These are phyloP conservation scores for Colletotrichum musicola DNA, from an alignment of 2,329 filamentous ascomycete species.

Conservation along the genomic window DNA sequence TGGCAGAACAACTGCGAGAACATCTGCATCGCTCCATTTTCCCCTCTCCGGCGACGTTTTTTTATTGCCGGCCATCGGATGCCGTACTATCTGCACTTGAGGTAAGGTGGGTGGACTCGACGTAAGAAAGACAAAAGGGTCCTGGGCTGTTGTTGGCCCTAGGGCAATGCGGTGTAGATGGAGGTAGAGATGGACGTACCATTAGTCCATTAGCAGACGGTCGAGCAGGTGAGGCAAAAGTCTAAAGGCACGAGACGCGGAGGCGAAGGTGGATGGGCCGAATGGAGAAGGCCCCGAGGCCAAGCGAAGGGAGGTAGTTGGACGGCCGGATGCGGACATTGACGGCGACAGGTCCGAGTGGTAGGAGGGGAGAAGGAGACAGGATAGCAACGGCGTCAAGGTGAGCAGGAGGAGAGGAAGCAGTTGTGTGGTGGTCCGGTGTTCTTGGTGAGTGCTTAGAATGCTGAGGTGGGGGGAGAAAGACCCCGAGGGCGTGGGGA, in stretches of 20 bases:
- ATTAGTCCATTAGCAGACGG: too few species aligned
- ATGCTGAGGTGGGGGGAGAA: too few species aligned
- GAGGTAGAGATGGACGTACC: too few species aligned
- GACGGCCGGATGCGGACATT: conserved; percentile 19
- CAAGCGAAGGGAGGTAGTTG: conserved; percentile 33
- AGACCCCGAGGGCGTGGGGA: too few species aligned
- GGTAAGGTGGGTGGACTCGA: neutral
- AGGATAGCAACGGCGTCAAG: conserved; percentile 13
- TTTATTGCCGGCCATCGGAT: neutral
- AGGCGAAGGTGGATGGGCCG: conserved; percentile 34
- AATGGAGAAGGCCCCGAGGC: conserved; percentile 26
- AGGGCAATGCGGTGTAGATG: conserved; percentile 3
- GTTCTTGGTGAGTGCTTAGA: too few species aligned
- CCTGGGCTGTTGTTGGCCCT: neutral
- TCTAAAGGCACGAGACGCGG: conserved; percentile 22
- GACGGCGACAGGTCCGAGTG: conserved; percentile 18
- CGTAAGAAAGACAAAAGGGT: conserved; percentile 38
- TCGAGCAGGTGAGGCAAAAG: conserved; percentile 27
- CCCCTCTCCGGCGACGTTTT: neutral
- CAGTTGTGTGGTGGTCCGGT: neutral
- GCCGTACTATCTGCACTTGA: neutral
- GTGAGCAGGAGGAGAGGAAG: conserved; percentile 16
- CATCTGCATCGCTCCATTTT: conserved; percentile 12
- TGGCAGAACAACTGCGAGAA: conserved; percentile 14
- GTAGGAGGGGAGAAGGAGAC: neutral